phyloP scores from a whole-genome alignment of 805 yeast species.

The Teunomyces pallodes region DNA sequence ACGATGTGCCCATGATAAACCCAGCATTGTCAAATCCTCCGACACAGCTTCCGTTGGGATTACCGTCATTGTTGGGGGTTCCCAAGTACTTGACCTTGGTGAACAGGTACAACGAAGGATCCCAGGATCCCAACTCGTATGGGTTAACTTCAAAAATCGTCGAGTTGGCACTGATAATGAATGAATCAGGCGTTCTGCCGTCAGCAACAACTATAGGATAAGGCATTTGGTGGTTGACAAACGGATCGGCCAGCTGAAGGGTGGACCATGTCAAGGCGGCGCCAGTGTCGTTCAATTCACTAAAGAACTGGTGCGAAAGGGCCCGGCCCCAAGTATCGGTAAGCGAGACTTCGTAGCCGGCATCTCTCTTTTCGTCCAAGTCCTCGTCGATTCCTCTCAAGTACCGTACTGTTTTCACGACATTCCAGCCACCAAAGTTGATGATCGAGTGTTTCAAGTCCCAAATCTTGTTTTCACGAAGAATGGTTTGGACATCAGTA shows the following conservation, averaged over 20 bases:
- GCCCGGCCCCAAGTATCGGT: conserved; percentile 47
- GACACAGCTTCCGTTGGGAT: conserved; percentile 16
- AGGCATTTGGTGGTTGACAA: conserved; percentile 25
- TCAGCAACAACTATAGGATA: conserved; percentile 26
- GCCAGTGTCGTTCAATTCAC: conserved; percentile 24
- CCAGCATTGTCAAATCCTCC: conserved; percentile 28
- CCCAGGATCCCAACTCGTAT: conserved; percentile 29
- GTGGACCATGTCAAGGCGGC: conserved; percentile 25
- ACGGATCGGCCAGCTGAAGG: conserved; percentile 17
- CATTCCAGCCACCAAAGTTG: conserved; percentile 59
- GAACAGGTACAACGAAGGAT: conserved; percentile 23
- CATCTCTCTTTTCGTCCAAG: conserved; percentile 30
- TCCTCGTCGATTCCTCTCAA: conserved; percentile 29
- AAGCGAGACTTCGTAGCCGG: conserved; percentile 36
- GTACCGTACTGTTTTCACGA: conserved; percentile 60
- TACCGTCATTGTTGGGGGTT: conserved; percentile 16
- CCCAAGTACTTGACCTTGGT: conserved; percentile 25
- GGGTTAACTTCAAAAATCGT: conserved; percentile 27
- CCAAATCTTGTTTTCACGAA: conserved; percentile 32
- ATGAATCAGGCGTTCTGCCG: conserved; percentile 24
- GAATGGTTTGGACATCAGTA: conserved; percentile 44
- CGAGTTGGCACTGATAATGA: conserved; percentile 22
- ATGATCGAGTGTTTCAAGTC: conserved; percentile 62
- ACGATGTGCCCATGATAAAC: conserved; percentile 23
- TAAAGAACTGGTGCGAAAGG: conserved; percentile 37